Conservation (phyloP, 768 basidiomycete species). For the Collybiopsis luxurians region DNA sequence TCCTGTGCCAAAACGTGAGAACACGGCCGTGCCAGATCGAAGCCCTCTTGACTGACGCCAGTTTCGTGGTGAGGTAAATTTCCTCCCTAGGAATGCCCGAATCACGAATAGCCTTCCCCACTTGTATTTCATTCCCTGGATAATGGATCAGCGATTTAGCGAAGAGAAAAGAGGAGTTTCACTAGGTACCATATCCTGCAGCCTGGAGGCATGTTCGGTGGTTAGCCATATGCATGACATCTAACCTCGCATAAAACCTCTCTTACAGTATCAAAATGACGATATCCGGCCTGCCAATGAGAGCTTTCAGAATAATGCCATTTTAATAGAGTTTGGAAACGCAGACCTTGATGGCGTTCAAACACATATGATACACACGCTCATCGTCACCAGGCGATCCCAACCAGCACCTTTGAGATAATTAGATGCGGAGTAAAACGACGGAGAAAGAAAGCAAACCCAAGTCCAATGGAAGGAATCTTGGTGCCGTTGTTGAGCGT, state of each 20-base stretch:
- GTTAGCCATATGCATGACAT: too few species aligned
- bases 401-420: conserved; percentile 36
- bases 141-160: too few species aligned
- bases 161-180: too few species aligned
- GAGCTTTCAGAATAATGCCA: neutral
- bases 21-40: neutral
- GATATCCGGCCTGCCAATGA: conserved; percentile 2
- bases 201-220: neutral
- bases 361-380: conserved; percentile 36
- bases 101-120: conserved; percentile 43
- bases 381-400: conserved; percentile 32
- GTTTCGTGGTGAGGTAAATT: conserved; percentile 52
- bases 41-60: neutral
- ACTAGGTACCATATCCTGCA: conserved; percentile 1
- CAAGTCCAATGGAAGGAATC: conserved; percentile 20
- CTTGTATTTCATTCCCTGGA: conserved; percentile 40
- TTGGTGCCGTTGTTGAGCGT: conserved; percentile 5
- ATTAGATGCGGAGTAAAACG: conserved; percentile 17
- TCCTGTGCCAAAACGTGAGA: neutral
- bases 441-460: conserved; percentile 9
- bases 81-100: conserved; percentile 41
- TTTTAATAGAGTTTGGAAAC: too few species aligned
- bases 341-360: conserved; percentile 30
- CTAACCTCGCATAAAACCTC: too few species aligned
- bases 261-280: conserved; percentile 12